These are phyloP conservation scores for Spergularia marina DNA, from an alignment of 148 eudicot genomes.

Conservation along the genomic window DNA sequence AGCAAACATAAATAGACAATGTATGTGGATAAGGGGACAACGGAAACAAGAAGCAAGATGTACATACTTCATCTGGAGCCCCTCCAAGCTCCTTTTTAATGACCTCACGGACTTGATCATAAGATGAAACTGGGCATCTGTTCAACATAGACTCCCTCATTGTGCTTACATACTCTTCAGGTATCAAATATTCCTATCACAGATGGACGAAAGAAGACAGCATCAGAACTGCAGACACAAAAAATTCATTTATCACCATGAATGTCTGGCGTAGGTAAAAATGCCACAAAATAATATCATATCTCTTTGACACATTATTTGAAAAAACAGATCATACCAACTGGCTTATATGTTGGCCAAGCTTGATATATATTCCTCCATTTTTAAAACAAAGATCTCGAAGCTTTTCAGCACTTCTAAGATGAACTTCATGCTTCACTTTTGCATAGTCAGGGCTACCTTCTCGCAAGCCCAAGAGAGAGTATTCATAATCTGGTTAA, in stretches of 20 bases:
- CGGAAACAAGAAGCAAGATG: conserved; percentile 3
- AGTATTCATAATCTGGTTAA: conserved; percentile 76
- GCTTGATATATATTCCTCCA: conserved; percentile 98
- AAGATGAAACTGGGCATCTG: conserved; percentile 88
- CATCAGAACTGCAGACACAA: conserved; percentile 12
- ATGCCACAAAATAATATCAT: not conserved
- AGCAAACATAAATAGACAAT: not conserved
- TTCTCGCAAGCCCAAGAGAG: conserved; percentile 83
- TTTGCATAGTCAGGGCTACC: conserved; percentile 65
- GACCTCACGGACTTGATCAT: conserved; percentile 85
- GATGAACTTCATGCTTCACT: conserved; percentile 73
- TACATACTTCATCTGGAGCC: conserved; percentile 76
- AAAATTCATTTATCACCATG: not conserved
- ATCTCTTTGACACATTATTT: not conserved
- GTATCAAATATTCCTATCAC: conserved; percentile 81
- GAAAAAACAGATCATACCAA: conserved; percentile 51
- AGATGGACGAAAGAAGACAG: conserved; percentile 24
- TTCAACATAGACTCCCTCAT: conserved; percentile 92
- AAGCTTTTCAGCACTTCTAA: conserved; percentile 75
- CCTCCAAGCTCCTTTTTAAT: conserved; percentile 89
- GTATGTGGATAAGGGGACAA: not conserved
- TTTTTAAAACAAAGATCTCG: conserved; percentile 90
- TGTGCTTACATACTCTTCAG: conserved; percentile 71
- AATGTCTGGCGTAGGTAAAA: not conserved
- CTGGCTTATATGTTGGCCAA: conserved; percentile 94